Percentiles rank a stretch among this genome's conserved stretches.
Evolutionary conservation across 768 basidiomycete genomes (phyloP).

Genomic region (Leccinum sublutescens): DNA sequence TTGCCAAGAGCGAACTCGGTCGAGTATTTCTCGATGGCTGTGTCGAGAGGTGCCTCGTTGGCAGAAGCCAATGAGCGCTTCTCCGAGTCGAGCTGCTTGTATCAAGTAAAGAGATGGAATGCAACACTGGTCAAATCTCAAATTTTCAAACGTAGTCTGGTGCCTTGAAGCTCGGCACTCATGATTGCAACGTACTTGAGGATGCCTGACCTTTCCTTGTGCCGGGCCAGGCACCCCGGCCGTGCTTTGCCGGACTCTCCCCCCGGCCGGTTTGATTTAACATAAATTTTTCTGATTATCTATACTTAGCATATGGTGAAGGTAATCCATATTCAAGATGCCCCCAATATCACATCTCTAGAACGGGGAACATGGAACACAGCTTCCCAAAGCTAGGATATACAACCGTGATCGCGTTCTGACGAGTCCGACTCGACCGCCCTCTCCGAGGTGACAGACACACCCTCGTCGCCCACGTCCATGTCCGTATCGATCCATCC

Average conservation of each 20-base stretch:
- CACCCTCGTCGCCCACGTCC: conserved; percentile 32
- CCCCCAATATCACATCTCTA: background rate
- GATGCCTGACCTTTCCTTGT: too few relatives aligned
- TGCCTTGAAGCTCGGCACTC: background rate
- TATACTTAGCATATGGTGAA: too few relatives aligned
- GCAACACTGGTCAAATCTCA: background rate
- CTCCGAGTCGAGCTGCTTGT: background rate
- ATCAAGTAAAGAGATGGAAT: background rate
- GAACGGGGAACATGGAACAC: accelerated
- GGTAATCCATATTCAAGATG: background rate
- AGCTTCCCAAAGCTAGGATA: background rate
- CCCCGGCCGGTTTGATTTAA: too few relatives aligned
- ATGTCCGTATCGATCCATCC: conserved; percentile 42
- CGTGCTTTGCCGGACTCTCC: too few relatives aligned
- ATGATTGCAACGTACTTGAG: too few relatives aligned
- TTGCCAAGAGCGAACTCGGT: too few relatives aligned
- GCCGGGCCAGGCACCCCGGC: too few relatives aligned
- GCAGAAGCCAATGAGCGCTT: background rate
- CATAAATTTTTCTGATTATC: too few relatives aligned
- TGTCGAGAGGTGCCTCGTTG: background rate
- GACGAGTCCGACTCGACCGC: conserved; percentile 11
- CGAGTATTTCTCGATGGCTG: background rate
- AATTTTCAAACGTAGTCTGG: background rate
- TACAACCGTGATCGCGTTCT: conserved; percentile 1
- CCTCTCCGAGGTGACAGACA: conserved; percentile 14